A percentile compares a stretch with the other conserved stretches of the same genome.
Evolutionary conservation across 2,329 filamentous ascomycete species (phyloP).

Genomic region (Davidsoniella eucalypti): DNA sequence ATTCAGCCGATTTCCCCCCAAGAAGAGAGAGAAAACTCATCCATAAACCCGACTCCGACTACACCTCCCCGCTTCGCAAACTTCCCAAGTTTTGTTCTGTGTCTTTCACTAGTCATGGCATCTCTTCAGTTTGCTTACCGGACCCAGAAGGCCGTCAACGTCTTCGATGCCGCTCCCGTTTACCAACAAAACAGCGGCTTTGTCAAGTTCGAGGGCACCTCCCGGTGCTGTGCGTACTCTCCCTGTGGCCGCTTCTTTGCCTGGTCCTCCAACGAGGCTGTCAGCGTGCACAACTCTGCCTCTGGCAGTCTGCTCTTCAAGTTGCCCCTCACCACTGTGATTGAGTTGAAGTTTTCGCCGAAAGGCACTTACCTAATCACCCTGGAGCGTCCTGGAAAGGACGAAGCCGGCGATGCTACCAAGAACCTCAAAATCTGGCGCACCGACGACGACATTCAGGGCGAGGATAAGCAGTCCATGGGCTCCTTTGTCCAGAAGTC

Average conservation of each 20-base stretch:
- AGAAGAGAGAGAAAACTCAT: constrained; percentile 3
- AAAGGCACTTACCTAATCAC: constrained; percentile 86
- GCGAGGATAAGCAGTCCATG: constrained; percentile 53
- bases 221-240: constrained; percentile 90
- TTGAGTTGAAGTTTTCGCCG: constrained; percentile 88
- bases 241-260: constrained; percentile 87
- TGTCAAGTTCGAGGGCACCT: constrained; percentile 73
- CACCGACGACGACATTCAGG: constrained; percentile 51
- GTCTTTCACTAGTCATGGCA: constrained; percentile 91
- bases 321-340: constrained; percentile 68
- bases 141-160: constrained; percentile 88
- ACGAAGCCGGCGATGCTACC: constrained; percentile 36
- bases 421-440: constrained; percentile 90
- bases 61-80: background rate
- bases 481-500: constrained; percentile 91
- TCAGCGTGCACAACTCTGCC: constrained; percentile 70
- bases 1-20: constrained; percentile 1
- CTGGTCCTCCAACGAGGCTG: constrained; percentile 77
- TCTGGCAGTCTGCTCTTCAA: constrained; percentile 57
- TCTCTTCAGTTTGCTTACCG: constrained; percentile 92
- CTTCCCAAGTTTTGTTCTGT: constrained; percentile 34
- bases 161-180: constrained; percentile 78
- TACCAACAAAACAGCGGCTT: constrained; percentile 80
- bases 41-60: background rate
- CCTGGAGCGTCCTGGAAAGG: constrained; percentile 86